Conservation (phyloP, 768 basidiomycete species). For the Tulasnella sp. region DNA sequence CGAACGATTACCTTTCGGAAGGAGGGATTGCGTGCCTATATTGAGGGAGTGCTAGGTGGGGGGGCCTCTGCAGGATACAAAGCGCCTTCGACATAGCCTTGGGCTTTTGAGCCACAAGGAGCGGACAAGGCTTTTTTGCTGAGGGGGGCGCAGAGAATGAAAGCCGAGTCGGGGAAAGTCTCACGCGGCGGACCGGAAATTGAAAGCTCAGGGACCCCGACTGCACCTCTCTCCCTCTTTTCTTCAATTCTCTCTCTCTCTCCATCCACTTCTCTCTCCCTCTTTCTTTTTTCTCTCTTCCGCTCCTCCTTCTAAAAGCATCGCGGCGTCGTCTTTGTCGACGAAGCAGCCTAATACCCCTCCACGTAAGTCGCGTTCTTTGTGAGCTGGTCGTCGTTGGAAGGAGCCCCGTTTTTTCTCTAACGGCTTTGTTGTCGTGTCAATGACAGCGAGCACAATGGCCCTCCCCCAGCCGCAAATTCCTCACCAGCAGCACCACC, state of each 20-base stretch:
- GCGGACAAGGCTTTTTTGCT: background rate
- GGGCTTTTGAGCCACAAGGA: background rate
- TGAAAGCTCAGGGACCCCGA: background rate
- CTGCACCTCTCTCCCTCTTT: background rate
- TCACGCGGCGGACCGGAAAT: background rate
- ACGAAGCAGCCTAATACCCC: background rate
- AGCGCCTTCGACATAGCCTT: background rate
- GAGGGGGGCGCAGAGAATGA: background rate
- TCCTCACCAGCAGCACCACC: slow-evolving; percentile 12
- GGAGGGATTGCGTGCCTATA: background rate
- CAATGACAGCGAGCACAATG: slow-evolving; percentile 3
- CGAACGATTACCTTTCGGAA: background rate
- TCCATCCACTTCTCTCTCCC: background rate
- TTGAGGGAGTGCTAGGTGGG: too few species aligned
- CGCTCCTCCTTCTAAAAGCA: background rate
- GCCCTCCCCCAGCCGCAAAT: slow-evolving; percentile 13
- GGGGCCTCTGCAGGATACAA: too few species aligned
- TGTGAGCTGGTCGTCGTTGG: background rate
- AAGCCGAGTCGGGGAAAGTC: background rate
- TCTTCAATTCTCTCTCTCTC: background rate
- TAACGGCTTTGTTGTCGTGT: background rate
- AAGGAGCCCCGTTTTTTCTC: slow-evolving; percentile 1
- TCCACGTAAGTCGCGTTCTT: background rate
- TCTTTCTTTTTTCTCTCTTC: background rate
- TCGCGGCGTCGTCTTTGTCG: background rate